Base-by-base conservation (phyloP, 2,329 filamentous ascomycete genomes). In the Rutstroemia sp. region DNA sequence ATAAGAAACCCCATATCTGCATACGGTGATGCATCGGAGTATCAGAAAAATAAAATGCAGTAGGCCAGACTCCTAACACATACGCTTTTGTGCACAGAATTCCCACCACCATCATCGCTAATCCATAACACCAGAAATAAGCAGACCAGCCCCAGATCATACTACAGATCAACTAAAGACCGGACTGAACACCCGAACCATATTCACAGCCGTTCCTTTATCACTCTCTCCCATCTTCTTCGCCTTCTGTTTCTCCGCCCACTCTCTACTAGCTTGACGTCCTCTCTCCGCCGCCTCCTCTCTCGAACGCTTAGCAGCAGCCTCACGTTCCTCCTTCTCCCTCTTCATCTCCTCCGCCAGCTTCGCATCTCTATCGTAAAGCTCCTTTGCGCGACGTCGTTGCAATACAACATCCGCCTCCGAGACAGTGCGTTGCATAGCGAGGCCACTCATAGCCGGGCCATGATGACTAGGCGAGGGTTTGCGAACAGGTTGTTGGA, bases 241-340 rank as follows among this genome's bases (percentile, higher is more conserved):
- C 4, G 59, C 59, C 56, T 61, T 62, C 66, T 80, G 78, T 70
- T 78, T 82, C 66, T 83, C 80, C 10, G 81, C 81, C 81, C 82
- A 85, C 63, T 83, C 79, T 37, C 81, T 76, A 61, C 81, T 81
- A 58, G 79, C 75, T 66, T 76, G 73, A 54, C 82, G 76, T 54
- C 80, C 82, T 64, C 79, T 75, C 69, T 86, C 81, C 9, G 83
- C 82, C 23, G 83, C 83, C 63, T 82, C 74, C 63, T 82, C 77
- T 46, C 83, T 74, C 7, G 82, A 81, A 54, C 73, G 65, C 64
- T 77, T 81, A 14, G 81, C 77, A 39, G 75, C 72, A 49, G 71
- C 69, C 62, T 85, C 81, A 37, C 81, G 76, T 59, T 80, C 78
- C 8, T 73, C 74, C 62, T 73, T 78, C 66, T 82, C 81, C 9